These are phyloP conservation scores for Scolecobasidium constrictum DNA, from an alignment of 2,329 filamentous ascomycete species.

Conservation along the genomic window DNA sequence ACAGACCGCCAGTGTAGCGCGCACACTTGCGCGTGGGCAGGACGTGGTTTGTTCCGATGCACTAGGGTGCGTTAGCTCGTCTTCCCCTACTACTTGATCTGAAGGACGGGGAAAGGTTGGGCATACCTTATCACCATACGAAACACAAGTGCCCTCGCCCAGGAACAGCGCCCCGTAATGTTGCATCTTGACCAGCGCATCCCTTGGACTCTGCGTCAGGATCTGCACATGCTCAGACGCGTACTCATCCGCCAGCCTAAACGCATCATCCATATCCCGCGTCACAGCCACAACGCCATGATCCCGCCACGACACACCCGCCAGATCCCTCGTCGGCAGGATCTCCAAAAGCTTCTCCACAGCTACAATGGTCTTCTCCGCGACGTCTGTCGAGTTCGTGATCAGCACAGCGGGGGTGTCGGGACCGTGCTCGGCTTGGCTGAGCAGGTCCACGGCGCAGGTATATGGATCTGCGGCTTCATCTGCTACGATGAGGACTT, in stretches of 20 bases:
- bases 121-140: constrained; percentile 41
- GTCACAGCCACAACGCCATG: constrained; percentile 35
- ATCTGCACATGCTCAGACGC: constrained; percentile 44
- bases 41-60: constrained; percentile 45
- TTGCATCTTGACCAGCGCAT: constrained; percentile 40
- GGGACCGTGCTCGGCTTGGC: constrained; percentile 41
- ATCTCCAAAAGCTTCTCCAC: constrained; percentile 11
- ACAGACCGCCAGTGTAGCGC: constrained; percentile 41
- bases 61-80: constrained; percentile 20
- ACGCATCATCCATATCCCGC: constrained; percentile 31
- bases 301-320: constrained; percentile 7
- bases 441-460: constrained; percentile 36
- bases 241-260: constrained; percentile 34
- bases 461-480: constrained; percentile 34
- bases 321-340: constrained; percentile 10
- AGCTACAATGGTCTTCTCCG: constrained; percentile 6
- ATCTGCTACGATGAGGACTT: constrained; percentile 41
- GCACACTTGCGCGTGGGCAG: constrained; percentile 38
- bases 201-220: constrained; percentile 33
- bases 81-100: neutral
- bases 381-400: constrained; percentile 28
- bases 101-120: neutral
- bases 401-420: constrained; percentile 41
- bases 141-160: constrained; percentile 42
- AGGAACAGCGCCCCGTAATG: constrained; percentile 42